These are phyloP conservation scores for Capsella bursapastoris DNA, from an alignment of 345 rosid species.

Conservation along the genomic window DNA sequence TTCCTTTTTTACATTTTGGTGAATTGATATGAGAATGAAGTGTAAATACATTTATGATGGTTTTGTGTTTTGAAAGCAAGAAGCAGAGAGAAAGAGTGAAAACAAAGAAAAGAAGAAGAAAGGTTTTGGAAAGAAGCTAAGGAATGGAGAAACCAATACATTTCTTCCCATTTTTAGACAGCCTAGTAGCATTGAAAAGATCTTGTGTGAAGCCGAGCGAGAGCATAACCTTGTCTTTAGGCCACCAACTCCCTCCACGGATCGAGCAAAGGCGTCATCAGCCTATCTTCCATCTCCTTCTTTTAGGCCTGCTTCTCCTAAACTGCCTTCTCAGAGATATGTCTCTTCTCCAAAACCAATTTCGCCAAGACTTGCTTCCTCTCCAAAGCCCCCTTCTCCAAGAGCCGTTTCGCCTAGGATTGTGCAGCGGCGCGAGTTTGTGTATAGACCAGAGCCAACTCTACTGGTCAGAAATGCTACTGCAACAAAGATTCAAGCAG, in stretches of 20 bases:
- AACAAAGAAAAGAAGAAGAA: conserved; percentile 80
- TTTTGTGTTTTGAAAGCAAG: conserved; percentile 49
- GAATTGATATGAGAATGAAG: background rate
- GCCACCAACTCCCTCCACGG: conserved; percentile 70
- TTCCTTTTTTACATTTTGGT: background rate
- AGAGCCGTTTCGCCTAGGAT: conserved; percentile 59
- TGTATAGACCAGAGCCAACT: conserved; percentile 70
- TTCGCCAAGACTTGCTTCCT: conserved; percentile 53
- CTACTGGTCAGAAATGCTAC: conserved; percentile 60
- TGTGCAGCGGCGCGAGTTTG: conserved; percentile 59
- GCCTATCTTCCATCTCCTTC: conserved; percentile 40
- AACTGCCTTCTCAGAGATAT: conserved; percentile 48
- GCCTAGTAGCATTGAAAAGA: conserved; percentile 95
- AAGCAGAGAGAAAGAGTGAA: conserved; percentile 57
- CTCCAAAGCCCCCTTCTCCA: conserved; percentile 66
- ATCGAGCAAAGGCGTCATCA: conserved; percentile 49
- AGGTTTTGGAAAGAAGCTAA: conserved; percentile 61
- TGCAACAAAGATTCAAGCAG: conserved; percentile 89
- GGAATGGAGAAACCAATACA: conserved; percentile 74
- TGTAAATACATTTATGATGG: conserved; percentile 19
- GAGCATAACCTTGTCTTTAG: conserved; percentile 72
- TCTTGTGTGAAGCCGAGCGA: conserved; percentile 89
- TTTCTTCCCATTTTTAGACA: conserved; percentile 79
- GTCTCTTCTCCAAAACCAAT: conserved; percentile 53
- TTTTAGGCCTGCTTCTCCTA: conserved; percentile 58